Conservation (phyloP, 2,329 filamentous ascomycete genomes). For the Clonostachys byssicola region DNA sequence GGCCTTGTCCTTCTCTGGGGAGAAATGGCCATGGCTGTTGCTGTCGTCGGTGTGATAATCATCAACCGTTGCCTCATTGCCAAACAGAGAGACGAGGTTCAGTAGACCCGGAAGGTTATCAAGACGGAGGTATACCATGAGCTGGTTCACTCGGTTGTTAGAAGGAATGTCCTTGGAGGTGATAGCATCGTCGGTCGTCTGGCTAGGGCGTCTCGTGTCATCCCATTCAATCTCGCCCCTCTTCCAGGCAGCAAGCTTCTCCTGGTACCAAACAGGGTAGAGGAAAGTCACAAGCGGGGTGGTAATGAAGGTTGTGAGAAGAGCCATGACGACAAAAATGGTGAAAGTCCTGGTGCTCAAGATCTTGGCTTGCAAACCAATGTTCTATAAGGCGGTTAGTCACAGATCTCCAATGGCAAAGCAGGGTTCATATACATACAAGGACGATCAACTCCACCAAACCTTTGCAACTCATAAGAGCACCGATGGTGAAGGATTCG, state of each 20-base stretch:
- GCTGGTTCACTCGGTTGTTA: constrained; percentile 3
- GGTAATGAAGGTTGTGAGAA: constrained; percentile 80
- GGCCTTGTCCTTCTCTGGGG: constrained; percentile 7
- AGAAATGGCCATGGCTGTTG: not conserved
- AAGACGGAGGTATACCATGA: constrained; percentile 15
- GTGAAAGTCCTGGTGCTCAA: constrained; percentile 80
- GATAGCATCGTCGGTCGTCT: not conserved
- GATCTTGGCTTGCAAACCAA: constrained; percentile 80
- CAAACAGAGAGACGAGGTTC: constrained; percentile 55
- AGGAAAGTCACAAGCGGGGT: constrained; percentile 70
- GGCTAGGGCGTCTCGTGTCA: constrained; percentile 20
- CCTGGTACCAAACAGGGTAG: constrained; percentile 64
- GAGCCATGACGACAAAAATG: constrained; percentile 91
- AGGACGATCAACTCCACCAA: constrained; percentile 93
- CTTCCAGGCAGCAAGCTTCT: constrained; percentile 54
- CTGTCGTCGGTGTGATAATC: constrained; percentile 5
- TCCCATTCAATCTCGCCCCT: constrained; percentile 89
- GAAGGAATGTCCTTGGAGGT: not conserved
- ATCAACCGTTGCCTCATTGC: constrained; percentile 36
- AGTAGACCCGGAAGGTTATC: constrained; percentile 19
- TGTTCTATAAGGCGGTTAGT: constrained; percentile 35
- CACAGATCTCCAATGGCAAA: not conserved
- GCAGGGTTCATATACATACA: constrained; percentile 40
- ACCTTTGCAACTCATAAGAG: constrained; percentile 87
- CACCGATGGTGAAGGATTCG: constrained; percentile 81